These are phyloP conservation scores for Umbilicus rupestris DNA, from an alignment of 164 flowering plant species.

Conservation along the genomic window DNA sequence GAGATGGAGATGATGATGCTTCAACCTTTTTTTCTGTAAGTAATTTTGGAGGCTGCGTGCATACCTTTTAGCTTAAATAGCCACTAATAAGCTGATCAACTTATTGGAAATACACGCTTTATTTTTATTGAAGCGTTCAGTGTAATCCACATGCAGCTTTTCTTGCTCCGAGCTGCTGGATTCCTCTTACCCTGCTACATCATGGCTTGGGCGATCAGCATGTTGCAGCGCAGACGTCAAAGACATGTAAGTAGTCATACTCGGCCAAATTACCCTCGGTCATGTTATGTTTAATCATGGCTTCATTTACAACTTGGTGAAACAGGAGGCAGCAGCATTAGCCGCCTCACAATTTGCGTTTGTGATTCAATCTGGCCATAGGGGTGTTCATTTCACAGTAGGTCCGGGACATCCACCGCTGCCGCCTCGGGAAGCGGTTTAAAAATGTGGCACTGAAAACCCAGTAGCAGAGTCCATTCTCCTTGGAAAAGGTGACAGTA, in stretches of 20 bases:
- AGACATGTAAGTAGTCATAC: constrained; percentile 41
- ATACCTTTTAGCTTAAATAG: background rate
- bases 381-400: constrained; percentile 62
- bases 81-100: background rate
- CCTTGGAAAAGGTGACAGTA: too few relatives aligned
- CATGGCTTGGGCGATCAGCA: constrained; percentile 93
- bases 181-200: constrained; percentile 90
- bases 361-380: constrained; percentile 62
- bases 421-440: constrained; percentile 30
- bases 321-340: constrained; percentile 69
- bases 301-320: constrained; percentile 1
- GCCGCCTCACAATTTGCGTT: constrained; percentile 90
- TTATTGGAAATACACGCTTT: background rate
- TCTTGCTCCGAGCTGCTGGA: constrained; percentile 85
- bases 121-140: constrained; percentile 6
- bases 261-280: background rate
- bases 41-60: background rate
- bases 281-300: background rate
- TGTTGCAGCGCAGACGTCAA: constrained; percentile 78
- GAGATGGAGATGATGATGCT: constrained; percentile 33
- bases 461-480: background rate
- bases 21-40: constrained; percentile 48
- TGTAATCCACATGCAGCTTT: constrained; percentile 39
- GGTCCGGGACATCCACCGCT: constrained; percentile 31
- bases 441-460: background rate